phyloP scores from a whole-genome alignment of 257 asterid genomes.

The Striga asiatica region DNA sequence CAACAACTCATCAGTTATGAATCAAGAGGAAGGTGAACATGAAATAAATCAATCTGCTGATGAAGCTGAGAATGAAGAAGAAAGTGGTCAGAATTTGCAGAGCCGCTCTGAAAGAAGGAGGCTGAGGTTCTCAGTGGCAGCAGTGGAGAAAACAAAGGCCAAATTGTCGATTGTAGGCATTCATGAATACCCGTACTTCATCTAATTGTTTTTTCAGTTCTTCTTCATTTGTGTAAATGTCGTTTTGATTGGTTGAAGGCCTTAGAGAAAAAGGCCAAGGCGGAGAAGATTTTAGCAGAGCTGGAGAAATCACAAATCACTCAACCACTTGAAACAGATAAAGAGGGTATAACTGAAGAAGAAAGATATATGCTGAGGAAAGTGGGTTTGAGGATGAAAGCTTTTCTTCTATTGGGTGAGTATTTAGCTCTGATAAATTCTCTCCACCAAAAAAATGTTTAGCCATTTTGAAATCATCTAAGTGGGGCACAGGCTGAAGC shows the following conservation, averaged over 20 bases:
- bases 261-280: conserved; percentile 57
- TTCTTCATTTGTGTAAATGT: conserved; percentile 8
- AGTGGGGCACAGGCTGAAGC: neutral
- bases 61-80: conserved; percentile 25
- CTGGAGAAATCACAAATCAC: conserved; percentile 47
- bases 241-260: conserved; percentile 48
- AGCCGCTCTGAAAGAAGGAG: conserved; percentile 28
- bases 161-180: conserved; percentile 60
- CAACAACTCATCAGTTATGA: conserved; percentile 15
- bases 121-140: conserved; percentile 29
- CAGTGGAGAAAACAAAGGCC: conserved; percentile 40
- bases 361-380: conserved; percentile 92
- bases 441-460: neutral
- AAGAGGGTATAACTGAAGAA: conserved; percentile 95
- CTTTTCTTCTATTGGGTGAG: conserved; percentile 87
- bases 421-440: conserved; percentile 11
- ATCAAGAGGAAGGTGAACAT: conserved; percentile 19
- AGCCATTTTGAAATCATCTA: neutral
- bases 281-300: conserved; percentile 70
- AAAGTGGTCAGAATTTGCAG: conserved; percentile 16
- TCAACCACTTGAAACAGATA: conserved; percentile 53
- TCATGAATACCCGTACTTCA: conserved; percentile 9
- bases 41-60: conserved; percentile 17
- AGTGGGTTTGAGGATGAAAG: conserved; percentile 81
- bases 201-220: conserved; percentile 12